These are phyloP conservation scores for Schwanniomyces pseudopolymorphus DNA, from an alignment of 805 yeast species.

Conservation along the genomic window DNA sequence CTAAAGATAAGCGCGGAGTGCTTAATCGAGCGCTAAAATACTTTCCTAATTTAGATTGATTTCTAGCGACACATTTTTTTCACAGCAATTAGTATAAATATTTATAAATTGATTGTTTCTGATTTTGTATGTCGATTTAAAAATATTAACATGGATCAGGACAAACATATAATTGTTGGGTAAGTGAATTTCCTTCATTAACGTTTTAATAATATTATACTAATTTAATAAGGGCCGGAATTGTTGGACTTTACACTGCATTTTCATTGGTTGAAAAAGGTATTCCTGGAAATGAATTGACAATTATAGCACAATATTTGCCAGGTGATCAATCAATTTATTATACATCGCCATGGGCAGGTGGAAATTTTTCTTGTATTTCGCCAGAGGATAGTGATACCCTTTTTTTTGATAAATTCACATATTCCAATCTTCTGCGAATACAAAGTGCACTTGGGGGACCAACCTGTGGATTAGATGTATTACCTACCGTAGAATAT, in stretches of 20 bases:
- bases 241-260: constrained; percentile 6
- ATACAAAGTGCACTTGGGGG: constrained; percentile 53
- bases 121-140: background rate
- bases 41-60: background rate
- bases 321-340: constrained; percentile 79
- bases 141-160: background rate
- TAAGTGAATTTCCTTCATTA: background rate
- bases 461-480: constrained; percentile 52
- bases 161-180: background rate
- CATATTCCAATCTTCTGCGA: constrained; percentile 48
- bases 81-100: background rate
- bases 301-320: constrained; percentile 60
- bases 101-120: background rate
- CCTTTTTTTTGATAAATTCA: constrained; percentile 52
- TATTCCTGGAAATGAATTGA: constrained; percentile 31
- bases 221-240: background rate
- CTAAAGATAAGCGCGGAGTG: background rate
- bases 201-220: background rate
- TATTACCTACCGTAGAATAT: constrained; percentile 54
- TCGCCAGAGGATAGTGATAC: constrained; percentile 52
- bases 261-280: constrained; percentile 4
- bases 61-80: background rate
- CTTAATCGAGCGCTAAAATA: background rate
- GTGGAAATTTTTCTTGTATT: constrained; percentile 43
- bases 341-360: constrained; percentile 82